Evolutionary conservation across 805 yeast genomes (phyloP), one percentile per base, ranked within the genome.

Genomic region (Candida easanensis): DNA sequence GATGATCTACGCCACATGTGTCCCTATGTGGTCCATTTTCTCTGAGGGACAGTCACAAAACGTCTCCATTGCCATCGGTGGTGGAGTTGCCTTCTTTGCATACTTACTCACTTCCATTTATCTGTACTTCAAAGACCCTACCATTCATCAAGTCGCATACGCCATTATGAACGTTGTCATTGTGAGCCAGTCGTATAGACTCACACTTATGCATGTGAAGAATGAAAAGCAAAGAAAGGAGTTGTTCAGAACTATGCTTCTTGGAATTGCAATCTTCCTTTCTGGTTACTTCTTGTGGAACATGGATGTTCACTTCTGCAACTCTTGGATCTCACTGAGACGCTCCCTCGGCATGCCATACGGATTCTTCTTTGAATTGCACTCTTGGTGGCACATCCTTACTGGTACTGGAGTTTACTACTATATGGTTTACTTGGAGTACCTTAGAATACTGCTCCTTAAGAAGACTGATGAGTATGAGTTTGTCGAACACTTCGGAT

Each of bases 1-100:
- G 32, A 93, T 93, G 99, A 88, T 93, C 49, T 93, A 93, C 66
- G 97, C 96, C 18, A 93, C 99, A 2, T 91, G 97, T 51, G 81
- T 91, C 21, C 98, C 99, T 0, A 82, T 88, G 48, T 88, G 95
- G 95, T 75, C 82, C 33, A 80, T 86, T 1, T 82, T 84, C 52
- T 74, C 85, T 36, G 86, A 80, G 57, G 78, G 77, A 32, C 69
- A 65, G 45, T 49, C 73, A 1, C 34, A 23, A n/a, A 42, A 30
- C 16, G 68, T 63, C 22, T 70, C 79, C 9, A 37, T 64, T n/a
- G 42, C 61, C 13, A 68, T 81, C 18, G 88, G 74, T 0, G 35
- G 68, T 9, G 65, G 71, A 11, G 73, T 81, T 4, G 65, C 74
- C 34, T 49, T 65, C 26, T 80, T 81, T 2, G 87, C 89, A 0